Percentiles rank a stretch among this genome's conserved stretches.
These are phyloP conservation scores for Colletotrichum tabaci DNA, from an alignment of 2,329 filamentous ascomycete species.

Conservation along the genomic window DNA sequence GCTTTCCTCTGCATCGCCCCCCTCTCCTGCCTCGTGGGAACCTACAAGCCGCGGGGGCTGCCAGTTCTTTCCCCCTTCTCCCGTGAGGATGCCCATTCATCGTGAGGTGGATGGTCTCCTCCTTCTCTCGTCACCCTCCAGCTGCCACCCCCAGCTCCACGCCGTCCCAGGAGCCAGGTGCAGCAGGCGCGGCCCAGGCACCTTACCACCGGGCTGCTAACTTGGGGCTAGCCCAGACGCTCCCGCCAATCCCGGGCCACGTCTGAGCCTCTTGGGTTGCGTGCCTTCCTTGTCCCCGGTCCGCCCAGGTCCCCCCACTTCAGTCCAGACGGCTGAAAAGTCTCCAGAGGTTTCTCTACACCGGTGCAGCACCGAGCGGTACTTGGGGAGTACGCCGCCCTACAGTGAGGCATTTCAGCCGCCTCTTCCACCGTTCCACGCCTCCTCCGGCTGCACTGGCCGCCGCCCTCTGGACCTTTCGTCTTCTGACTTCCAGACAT, in stretches of 20 bases:
- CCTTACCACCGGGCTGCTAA: slow-evolving; percentile 25
- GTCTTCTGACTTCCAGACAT: slow-evolving; percentile 2
- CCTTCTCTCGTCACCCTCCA: neutral
- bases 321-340: slow-evolving; percentile 21
- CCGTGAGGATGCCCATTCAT: neutral
- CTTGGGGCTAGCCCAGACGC: slow-evolving; percentile 25
- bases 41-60: neutral
- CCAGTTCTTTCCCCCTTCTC: neutral
- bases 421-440: slow-evolving; percentile 31
- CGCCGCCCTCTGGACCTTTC: slow-evolving; percentile 6
- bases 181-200: slow-evolving; percentile 23
- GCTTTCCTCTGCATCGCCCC: neutral
- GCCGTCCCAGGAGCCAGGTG: neutral
- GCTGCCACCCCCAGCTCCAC: neutral
- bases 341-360: neutral
- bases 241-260: slow-evolving; percentile 42
- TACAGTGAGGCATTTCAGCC: slow-evolving; percentile 37
- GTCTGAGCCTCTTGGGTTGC: slow-evolving; percentile 41
- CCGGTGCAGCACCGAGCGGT: too few relatives aligned
- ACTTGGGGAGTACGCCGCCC: neutral
- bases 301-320: slow-evolving; percentile 26
- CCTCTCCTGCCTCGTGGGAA: neutral
- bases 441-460: slow-evolving; percentile 7
- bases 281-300: slow-evolving; percentile 32
- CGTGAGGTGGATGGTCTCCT: neutral